These are phyloP conservation scores for Wickerhamomyces queroliae DNA, from an alignment of 805 yeast species.

Conservation along the genomic window DNA sequence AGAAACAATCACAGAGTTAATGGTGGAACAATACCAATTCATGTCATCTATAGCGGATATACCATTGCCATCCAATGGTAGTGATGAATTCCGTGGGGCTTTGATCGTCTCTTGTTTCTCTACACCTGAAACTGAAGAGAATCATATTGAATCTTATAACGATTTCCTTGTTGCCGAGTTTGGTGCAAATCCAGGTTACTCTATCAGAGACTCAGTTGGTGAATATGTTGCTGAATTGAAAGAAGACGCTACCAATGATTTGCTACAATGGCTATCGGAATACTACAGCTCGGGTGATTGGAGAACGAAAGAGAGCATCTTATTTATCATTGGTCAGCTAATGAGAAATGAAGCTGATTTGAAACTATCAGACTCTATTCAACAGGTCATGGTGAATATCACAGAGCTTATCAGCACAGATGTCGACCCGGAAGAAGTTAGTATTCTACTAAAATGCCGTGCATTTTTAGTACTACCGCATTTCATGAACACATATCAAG, in stretches of 20 bases:
- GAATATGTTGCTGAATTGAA: slow-evolving; percentile 50
- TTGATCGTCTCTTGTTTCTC: slow-evolving; percentile 6
- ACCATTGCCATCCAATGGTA: neutral
- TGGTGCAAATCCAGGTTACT: slow-evolving; percentile 51
- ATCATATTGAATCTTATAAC: slow-evolving; percentile 61
- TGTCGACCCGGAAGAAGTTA: neutral
- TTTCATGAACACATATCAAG: neutral
- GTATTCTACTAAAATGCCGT: neutral
- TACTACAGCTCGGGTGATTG: slow-evolving; percentile 22
- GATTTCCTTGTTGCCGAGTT: slow-evolving; percentile 67
- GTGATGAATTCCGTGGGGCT: neutral
- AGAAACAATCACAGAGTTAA: slow-evolving; percentile 15
- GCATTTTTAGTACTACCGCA: neutral
- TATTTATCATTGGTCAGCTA: slow-evolving; percentile 46
- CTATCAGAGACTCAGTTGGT: slow-evolving; percentile 55
- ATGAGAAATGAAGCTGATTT: slow-evolving; percentile 38
- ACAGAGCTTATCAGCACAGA: neutral
- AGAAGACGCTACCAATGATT: slow-evolving; percentile 27
- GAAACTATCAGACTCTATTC: slow-evolving; percentile 17
- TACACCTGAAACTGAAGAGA: slow-evolving; percentile 31
- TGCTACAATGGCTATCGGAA: neutral
- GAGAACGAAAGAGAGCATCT: slow-evolving; percentile 41
- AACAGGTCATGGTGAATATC: neutral
- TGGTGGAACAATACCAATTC: slow-evolving; percentile 29
- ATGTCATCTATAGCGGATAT: slow-evolving; percentile 19